Evolutionary conservation across 1,139 yeast species (phyloP).

Genomic region (Candida buenavistaensis): DNA sequence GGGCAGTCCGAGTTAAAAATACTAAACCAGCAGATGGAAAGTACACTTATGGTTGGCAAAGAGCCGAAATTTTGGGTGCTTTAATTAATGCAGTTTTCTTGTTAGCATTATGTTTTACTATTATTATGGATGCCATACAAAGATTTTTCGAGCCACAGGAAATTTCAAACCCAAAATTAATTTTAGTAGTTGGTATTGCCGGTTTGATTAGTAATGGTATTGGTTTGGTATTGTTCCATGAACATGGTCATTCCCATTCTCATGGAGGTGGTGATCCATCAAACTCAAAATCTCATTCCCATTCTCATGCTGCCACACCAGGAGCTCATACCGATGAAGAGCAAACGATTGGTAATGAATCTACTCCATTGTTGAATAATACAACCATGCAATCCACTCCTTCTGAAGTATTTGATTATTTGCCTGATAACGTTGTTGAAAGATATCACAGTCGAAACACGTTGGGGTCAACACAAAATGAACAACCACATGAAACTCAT

Average conservation of each 20-base stretch:
- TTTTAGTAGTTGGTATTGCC: conserved; percentile 76
- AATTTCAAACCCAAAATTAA: conserved; percentile 76
- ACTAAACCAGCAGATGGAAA: conserved; percentile 80
- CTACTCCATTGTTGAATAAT: conserved; percentile 13
- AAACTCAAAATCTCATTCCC: conserved; percentile 26
- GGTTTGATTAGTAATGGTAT: conserved; percentile 81
- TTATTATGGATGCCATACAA: conserved; percentile 89
- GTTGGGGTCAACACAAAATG: no score
- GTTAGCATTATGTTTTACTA: conserved; percentile 88
- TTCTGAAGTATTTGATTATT: conserved; percentile 32
- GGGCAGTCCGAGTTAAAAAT: conserved; percentile 94
- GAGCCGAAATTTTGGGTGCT: conserved; percentile 95
- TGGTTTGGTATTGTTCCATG: conserved; percentile 88
- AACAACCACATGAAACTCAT: conserved; percentile 11
- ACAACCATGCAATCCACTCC: conserved; percentile 19
- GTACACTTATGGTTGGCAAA: conserved; percentile 94
- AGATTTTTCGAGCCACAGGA: conserved; percentile 80
- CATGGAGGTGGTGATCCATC: conserved; percentile 35
- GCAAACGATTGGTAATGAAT: conserved; percentile 14
- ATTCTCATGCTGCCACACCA: conserved; percentile 8
- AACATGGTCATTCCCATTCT: conserved; percentile 74
- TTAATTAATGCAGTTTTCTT: conserved; percentile 89
- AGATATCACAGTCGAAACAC: conserved; percentile 26
- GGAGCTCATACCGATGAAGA: conserved; percentile 10
- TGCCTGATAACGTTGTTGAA: conserved; percentile 42